Evolutionary conservation across 2,329 filamentous ascomycete species (phyloP), one percentile per base, ranked within the genome.

Genomic region (Cladophialophora exuberans): DNA sequence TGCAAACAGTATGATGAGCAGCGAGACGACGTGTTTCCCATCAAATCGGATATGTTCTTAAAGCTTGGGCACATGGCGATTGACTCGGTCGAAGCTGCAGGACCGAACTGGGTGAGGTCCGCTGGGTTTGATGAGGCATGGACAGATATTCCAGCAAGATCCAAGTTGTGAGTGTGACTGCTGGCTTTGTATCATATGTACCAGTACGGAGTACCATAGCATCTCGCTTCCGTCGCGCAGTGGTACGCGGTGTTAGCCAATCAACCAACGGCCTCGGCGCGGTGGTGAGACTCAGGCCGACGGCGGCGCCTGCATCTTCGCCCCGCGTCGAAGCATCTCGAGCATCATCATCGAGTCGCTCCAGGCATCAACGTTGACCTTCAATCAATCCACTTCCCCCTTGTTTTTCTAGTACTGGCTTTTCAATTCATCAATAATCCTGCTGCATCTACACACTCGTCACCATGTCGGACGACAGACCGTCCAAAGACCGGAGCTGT

Each of bases 51-150:
- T 45, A 72, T 72, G 68, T 79, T 76, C 75, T 60, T 76, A 53
- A 70, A 71, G 60, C 66, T 76, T 59, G 76, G 65, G 3, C 74
- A 77, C 56, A 73, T 76, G 74, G 72, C 67, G 31, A 65, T 65
- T 31, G 63, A 65, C 52, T 62, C 59, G 23, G 71, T 73, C 36
- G 62, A 68, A 30, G 64, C 62, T 5, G 51, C 52, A 13, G 49
- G 28, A 3, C 49, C 59, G 2, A 54, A 49, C n/a, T 76, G 73
- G 73, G 63, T 76, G 22, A 67, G 70, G 11, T 72, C 68, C 18
- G 64, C 67, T 3, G 75, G 75, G 1, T 77, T 76, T 41, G 70
- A 73, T 26, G 66, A 73, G 60, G 72, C 74, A 13, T 77, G 75
- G 75, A 61, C 63, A 9, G 56, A 58, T 31, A 54, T 62, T 52